Evolutionary conservation across 2,329 filamentous ascomycete genomes (phyloP).

Genomic region (Helotiales sp.): DNA sequence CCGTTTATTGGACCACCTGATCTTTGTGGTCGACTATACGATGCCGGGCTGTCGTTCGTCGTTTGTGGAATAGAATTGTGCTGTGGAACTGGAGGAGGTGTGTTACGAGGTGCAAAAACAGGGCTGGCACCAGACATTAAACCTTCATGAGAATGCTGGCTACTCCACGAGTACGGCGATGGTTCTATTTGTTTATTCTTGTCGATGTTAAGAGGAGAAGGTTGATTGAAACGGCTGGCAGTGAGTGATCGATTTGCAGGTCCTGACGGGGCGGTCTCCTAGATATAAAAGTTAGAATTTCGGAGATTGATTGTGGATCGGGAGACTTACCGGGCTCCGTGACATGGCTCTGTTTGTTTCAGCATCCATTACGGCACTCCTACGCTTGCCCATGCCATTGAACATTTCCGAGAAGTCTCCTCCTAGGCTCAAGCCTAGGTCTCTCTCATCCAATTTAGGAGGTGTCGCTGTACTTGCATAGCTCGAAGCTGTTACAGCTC

Average conservation of each 20-base stretch:
- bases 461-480: constrained; percentile 44
- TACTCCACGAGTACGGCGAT: constrained; percentile 42
- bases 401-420: constrained; percentile 46
- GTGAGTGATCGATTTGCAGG: constrained; percentile 32
- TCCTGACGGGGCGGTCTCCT: constrained; percentile 34
- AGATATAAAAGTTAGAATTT: constrained; percentile 20
- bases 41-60: constrained; percentile 17
- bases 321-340: constrained; percentile 38
- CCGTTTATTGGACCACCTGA: constrained; percentile 29
- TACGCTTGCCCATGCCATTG: constrained; percentile 39
- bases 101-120: constrained; percentile 22
- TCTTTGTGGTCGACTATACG: constrained; percentile 27
- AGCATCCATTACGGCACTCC: constrained; percentile 37
- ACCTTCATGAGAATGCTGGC: constrained; percentile 40
- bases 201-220: constrained; percentile 40
- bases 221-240: constrained; percentile 33
- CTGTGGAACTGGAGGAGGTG: constrained; percentile 34
- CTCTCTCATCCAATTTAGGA: constrained; percentile 39
- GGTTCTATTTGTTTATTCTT: constrained; percentile 36
- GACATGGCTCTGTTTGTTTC: constrained; percentile 34
- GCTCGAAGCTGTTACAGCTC: constrained; percentile 42
- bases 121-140: constrained; percentile 40
- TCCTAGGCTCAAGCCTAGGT: constrained; percentile 41
- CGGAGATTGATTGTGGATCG: constrained; percentile 7
- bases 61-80: constrained; percentile 30